Percentiles rank a stretch among this genome's conserved stretches.
These are phyloP conservation scores for Cladobotryum protrusum DNA, from an alignment of 2,329 filamentous ascomycete species.

Conservation along the genomic window DNA sequence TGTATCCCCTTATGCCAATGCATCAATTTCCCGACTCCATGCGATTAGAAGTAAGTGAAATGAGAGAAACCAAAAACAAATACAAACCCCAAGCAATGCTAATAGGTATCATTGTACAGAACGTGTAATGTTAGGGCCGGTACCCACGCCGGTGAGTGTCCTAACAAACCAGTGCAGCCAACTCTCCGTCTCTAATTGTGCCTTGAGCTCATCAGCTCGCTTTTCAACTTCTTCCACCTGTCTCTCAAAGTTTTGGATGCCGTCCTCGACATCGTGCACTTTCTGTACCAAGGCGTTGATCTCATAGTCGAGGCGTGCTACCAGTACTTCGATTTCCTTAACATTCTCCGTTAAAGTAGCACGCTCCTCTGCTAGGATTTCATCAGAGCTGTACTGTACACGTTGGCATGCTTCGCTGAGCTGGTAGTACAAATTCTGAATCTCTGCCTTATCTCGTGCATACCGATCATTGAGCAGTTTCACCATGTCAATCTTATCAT, in stretches of 20 bases:
- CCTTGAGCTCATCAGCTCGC: constrained; percentile 56
- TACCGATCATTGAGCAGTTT: constrained; percentile 56
- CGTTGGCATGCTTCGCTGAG: constrained; percentile 64
- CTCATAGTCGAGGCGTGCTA: constrained; percentile 88
- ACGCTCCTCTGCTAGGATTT: constrained; percentile 64
- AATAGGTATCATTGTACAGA: constrained; percentile 15
- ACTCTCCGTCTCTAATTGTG: constrained; percentile 56
- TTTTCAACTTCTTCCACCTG: constrained; percentile 68
- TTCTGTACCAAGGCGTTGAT: constrained; percentile 72
- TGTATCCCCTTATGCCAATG: constrained; percentile 4
- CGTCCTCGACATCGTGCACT: constrained; percentile 81
- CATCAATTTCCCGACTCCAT: constrained; percentile 4
- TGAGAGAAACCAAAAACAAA: not conserved
- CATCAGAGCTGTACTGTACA: constrained; percentile 60
- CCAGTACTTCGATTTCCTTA: constrained; percentile 72
- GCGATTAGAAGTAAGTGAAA: not conserved
- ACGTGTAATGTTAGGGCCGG: constrained; percentile 49
- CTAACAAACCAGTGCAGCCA: constrained; percentile 60
- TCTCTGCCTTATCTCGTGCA: constrained; percentile 55
- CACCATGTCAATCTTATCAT: constrained; percentile 49
- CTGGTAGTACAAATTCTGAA: constrained; percentile 63
- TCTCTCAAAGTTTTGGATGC: constrained; percentile 70
- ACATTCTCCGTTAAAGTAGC: constrained; percentile 62
- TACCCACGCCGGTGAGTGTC: constrained; percentile 54
- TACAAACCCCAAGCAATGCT: constrained; percentile 14